Evolutionary conservation across 2,329 filamentous ascomycete species (phyloP), one percentile per base, ranked within the genome.

Genomic region (Colletotrichum lindemuthianum): DNA sequence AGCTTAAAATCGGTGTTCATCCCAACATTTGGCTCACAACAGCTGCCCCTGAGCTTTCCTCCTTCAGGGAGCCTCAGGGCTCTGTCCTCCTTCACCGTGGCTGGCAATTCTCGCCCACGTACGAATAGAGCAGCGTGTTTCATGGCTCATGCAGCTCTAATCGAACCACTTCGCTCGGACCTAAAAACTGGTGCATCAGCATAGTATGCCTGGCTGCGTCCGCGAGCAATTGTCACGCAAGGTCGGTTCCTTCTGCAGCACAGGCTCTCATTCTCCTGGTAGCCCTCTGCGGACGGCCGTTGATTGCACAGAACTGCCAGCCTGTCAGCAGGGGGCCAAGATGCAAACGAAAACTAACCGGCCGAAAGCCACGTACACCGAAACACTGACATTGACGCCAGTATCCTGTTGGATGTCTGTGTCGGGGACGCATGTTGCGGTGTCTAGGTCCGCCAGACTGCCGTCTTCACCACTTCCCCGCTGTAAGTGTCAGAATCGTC

Each of bases 351-450:
- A 34, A 36, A 54, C n/a, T 32, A 48, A 45, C 44, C 52, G 37
- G 52, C 48, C 45, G 51, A 56, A 37, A 48, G 11, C 33, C 58
- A 57, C 41, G 40, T 51, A 56, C 52, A 16, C 16, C 15, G 24
- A n/a, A n/a, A 37, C 51, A 57, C 58, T 16, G 63, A 53, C 51
- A 7, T 12, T 32, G 32, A n/a, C 12, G 32, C 10, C 13, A 15
- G 51, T 4, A 13, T 24, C 15, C 12, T 15, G 8, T 7, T 13
- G 15, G 8, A 43, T 51, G 15, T 13, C 47, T 52, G 41, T 59
- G 32, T 65, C 63, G 58, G 58, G 58, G 58, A 65, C 58, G 63
- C 63, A 57, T 9, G 40, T 47, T 36, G 36, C 36, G 47, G 34
- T 32, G 51, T 15, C 57, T 37, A 32, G 51, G 12, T 15, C 15